Conservation (phyloP, 2,329 filamentous ascomycete species). For the Claviceps monticola region DNA sequence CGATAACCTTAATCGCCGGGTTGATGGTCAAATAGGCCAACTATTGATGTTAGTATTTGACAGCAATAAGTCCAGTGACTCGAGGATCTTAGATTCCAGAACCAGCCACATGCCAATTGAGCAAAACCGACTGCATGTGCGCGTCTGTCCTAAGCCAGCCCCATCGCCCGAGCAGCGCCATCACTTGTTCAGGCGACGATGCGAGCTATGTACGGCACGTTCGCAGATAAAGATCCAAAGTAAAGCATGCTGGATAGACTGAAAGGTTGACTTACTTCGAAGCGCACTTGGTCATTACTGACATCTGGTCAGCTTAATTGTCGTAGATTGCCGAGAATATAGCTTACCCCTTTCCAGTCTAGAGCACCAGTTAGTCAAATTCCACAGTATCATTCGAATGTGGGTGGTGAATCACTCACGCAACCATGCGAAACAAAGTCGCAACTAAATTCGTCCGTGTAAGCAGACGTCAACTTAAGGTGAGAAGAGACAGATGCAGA, state of each 20-base stretch:
- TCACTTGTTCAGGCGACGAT: background rate
- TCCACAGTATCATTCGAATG: background rate
- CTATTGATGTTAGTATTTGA: background rate
- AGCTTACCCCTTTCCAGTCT: slow-evolving; percentile 3
- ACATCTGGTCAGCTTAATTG: background rate
- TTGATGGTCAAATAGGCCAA: slow-evolving; percentile 1
- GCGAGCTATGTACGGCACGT: background rate
- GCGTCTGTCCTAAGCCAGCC: background rate
- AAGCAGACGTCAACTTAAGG: background rate
- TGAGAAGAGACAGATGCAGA: background rate
- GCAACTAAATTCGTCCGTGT: background rate
- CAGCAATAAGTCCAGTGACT: background rate
- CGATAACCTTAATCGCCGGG: slow-evolving; percentile 1
- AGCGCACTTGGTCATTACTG: slow-evolving; percentile 2
- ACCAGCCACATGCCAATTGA: background rate
- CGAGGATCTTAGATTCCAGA: background rate
- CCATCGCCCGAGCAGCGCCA: background rate
- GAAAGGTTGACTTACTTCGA: background rate
- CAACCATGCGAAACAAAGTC: slow-evolving; percentile 1
- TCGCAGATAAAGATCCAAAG: background rate
- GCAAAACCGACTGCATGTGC: background rate
- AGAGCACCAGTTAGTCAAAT: background rate
- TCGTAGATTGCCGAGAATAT: background rate
- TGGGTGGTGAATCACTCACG: background rate
- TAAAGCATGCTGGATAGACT: background rate